Percentiles rank a stretch among this genome's conserved stretches.
Evolutionary conservation across 2,329 filamentous ascomycete species (phyloP).

Genomic region (Dissoconium aciculare): DNA sequence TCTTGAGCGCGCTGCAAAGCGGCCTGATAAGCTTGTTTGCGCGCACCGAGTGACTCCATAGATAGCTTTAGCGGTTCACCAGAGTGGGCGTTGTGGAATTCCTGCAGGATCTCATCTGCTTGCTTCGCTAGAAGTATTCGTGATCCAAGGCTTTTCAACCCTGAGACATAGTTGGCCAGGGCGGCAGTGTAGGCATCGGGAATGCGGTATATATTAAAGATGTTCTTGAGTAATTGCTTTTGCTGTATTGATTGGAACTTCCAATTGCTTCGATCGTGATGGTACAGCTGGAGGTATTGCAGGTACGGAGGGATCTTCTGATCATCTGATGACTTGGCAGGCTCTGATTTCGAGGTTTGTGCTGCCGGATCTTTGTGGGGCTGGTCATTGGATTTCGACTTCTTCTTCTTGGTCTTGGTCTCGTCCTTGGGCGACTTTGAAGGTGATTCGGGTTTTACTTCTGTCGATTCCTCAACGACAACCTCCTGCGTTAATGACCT

Average conservation of each 20-base stretch:
- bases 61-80: conserved; percentile 32
- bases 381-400: conserved; percentile 4
- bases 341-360: not conserved
- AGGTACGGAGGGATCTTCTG: conserved; percentile 42
- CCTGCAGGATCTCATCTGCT: conserved; percentile 46
- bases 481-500: conserved; percentile 10
- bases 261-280: conserved; percentile 56
- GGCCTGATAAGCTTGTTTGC: conserved; percentile 24
- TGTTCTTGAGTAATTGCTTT: conserved; percentile 67
- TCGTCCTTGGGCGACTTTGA: conserved; percentile 3
- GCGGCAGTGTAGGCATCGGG: conserved; percentile 53
- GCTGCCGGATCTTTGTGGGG: too few relatives aligned
- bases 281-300: conserved; percentile 63
- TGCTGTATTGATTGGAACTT: conserved; percentile 96
- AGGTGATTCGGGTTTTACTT: conserved; percentile 4
- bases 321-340: not conserved
- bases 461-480: conserved; percentile 15
- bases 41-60: conserved; percentile 24
- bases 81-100: conserved; percentile 40
- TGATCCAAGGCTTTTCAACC: conserved; percentile 60
- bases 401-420: conserved; percentile 20
- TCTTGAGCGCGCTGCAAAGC: conserved; percentile 24
- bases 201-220: conserved; percentile 57
- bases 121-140: conserved; percentile 49
- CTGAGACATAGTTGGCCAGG: conserved; percentile 63